Base-by-base conservation (phyloP, 768 basidiomycete species). In the Lactifluus volemus region DNA sequence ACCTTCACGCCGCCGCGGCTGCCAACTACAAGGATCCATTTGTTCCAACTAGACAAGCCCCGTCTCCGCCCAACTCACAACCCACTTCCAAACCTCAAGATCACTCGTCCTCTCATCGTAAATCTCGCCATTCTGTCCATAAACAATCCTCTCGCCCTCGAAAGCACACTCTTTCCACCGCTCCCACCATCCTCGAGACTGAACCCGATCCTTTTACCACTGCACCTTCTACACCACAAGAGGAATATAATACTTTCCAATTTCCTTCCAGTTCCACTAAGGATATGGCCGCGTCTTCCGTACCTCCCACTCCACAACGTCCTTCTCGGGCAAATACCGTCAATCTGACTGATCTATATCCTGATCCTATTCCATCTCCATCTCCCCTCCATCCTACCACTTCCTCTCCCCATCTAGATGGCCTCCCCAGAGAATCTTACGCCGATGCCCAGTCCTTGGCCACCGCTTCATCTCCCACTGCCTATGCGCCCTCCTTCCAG, bases 261-360 rank as follows among this genome's bases (percentile, higher is more conserved):
- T 50, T 72, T 49, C 50, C 65, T 42, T 55, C 63, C 52, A 55
- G 67, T 42, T 55, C 63, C 52, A 55, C 67, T 67, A 70, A 67
- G 66, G 70, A 71, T 55, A 67, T 73, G 67, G 53, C 68, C 62
- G 34, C 60, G 39, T 69, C 71, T 42, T 66, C 62, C 49, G 60
- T 74, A 50, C 69, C 79, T 3, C 74, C 83, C 0, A 84, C 89
- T 1, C 90, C 90, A 9, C 84, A 86, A 2, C 81, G 91, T 48
- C 91, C 91, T 0, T 90, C 89, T 49, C 81, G 91, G 59, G 87
- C 86, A 61, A 93, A 93, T 72, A 93, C 91, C 4, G 87, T 85
- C 38, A 91, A 79, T 57, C 78, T 92, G 52, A 84, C 80, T 73
- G 90, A 93, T 74, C 74, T 92, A 68, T 86, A 85, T 70, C 75